Conservation (phyloP, 2,329 filamentous ascomycete species). For the Fusarium longipes region DNA sequence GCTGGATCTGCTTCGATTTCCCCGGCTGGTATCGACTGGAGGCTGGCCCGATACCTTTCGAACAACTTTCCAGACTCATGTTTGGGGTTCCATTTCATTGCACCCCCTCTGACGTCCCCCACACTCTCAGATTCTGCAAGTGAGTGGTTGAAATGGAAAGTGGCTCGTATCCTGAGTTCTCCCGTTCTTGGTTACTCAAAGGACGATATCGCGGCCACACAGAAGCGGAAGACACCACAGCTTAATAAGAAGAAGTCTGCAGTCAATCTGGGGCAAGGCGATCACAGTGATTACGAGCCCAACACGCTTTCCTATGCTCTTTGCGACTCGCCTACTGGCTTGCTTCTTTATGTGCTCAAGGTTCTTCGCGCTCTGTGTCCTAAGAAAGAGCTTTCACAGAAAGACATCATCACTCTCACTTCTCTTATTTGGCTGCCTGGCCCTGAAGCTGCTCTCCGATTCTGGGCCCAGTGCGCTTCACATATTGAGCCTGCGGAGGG, state of each 20-base stretch:
- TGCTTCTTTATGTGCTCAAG: conserved; percentile 66
- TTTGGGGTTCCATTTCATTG: conserved; percentile 69
- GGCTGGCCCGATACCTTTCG: conserved; percentile 61
- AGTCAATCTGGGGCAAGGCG: conserved; percentile 47
- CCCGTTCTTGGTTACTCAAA: conserved; percentile 67
- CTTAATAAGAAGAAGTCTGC: conserved; percentile 17
- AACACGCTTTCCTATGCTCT: conserved; percentile 70
- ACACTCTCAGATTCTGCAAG: conserved; percentile 56
- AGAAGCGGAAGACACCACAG: conserved; percentile 38
- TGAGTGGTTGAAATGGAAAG: conserved; percentile 66
- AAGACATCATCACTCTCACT: conserved; percentile 69
- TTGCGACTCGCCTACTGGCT: conserved; percentile 69
- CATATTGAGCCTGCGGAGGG: conserved; percentile 48
- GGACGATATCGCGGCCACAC: conserved; percentile 61
- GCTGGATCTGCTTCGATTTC: conserved; percentile 60
- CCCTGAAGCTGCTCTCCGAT: conserved; percentile 69
- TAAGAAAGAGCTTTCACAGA: conserved; percentile 56
- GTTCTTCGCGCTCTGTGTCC: conserved; percentile 57
- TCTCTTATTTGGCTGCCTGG: conserved; percentile 75
- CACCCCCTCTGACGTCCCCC: conserved; percentile 65
- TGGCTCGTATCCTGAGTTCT: conserved; percentile 62
- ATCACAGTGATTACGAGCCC: conserved; percentile 55
- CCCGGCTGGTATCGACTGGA: conserved; percentile 64
- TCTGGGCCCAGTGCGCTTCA: conserved; percentile 61
- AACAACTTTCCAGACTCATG: conserved; percentile 61